Evolutionary conservation across 2,329 filamentous ascomycete genomes (phyloP).

Genomic region (Endothia cerciana): DNA sequence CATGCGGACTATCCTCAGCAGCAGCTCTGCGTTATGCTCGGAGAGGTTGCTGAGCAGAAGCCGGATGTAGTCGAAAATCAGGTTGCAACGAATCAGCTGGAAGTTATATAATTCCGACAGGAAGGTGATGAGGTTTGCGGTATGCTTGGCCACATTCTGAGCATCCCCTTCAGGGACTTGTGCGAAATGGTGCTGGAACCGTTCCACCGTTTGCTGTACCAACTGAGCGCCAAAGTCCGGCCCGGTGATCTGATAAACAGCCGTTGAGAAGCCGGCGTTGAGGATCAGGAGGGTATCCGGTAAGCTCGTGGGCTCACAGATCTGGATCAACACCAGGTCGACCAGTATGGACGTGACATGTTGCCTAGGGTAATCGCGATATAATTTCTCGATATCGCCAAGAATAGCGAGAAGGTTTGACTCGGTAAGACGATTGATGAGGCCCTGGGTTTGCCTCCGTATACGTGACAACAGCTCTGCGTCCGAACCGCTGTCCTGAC

Average conservation of each 20-base stretch:
- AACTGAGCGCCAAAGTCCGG: conserved; percentile 89
- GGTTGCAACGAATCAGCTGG: conserved; percentile 77
- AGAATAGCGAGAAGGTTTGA: conserved; percentile 86
- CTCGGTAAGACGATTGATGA: conserved; percentile 91
- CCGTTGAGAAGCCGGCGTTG: conserved; percentile 85
- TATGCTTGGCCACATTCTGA: conserved; percentile 55
- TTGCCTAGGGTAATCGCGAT: conserved; percentile 82
- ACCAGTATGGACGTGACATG: conserved; percentile 82
- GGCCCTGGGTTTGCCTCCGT: conserved; percentile 80
- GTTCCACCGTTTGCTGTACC: conserved; percentile 75
- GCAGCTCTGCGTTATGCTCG: conserved; percentile 85
- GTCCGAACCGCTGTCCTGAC: conserved; percentile 65
- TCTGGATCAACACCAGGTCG: conserved; percentile 75
- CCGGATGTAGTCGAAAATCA: conserved; percentile 91
- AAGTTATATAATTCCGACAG: conserved; percentile 91
- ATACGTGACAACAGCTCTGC: conserved; percentile 71
- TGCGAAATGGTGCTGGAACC: conserved; percentile 70
- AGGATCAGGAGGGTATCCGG: conserved; percentile 90
- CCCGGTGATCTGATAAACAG: conserved; percentile 84
- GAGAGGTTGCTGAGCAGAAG: conserved; percentile 74
- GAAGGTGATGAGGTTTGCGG: conserved; percentile 79
- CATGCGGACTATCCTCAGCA: conserved; percentile 81
- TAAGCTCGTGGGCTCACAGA: conserved; percentile 77
- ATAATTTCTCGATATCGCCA: conserved; percentile 79
- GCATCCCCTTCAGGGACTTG: conserved; percentile 40